Conservation (phyloP, 768 basidiomycete genomes). For the Dioszegia aurantiaca region DNA sequence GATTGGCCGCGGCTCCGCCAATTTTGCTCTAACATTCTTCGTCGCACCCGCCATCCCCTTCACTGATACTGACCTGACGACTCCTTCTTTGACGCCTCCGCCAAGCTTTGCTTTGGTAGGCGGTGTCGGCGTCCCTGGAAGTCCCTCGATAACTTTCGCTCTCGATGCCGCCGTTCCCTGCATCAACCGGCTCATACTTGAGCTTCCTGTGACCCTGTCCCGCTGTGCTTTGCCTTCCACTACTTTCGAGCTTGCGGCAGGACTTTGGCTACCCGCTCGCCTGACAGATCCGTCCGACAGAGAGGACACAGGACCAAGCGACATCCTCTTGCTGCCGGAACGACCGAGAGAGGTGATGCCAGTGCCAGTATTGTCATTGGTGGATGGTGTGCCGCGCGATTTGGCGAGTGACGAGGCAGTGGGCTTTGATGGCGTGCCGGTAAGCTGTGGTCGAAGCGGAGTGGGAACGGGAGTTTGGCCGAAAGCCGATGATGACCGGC, state of each 20-base stretch:
- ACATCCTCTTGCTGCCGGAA: conserved; percentile 8
- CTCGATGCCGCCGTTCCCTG: conserved; percentile 45
- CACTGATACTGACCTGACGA: background rate
- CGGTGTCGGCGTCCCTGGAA: background rate
- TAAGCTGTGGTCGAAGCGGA: conserved; percentile 39
- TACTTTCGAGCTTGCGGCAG: background rate
- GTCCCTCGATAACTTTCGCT: conserved; percentile 7
- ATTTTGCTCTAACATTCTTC: background rate
- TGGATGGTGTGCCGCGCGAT: conserved; percentile 18
- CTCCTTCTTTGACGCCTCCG: background rate
- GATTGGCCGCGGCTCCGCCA: background rate
- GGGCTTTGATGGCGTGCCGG: conserved; percentile 41
- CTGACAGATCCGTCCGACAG: background rate
- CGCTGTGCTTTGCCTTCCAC: conserved; percentile 4
- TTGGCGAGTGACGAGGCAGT: conserved; percentile 43
- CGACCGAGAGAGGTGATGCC: background rate
- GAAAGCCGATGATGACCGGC: background rate
- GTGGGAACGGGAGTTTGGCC: conserved; percentile 4
- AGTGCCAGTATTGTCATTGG: conserved; percentile 8
- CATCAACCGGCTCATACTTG: conserved; percentile 27
- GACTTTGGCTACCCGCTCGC: conserved; percentile 8
- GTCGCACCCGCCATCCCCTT: background rate
- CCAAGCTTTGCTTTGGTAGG: background rate
- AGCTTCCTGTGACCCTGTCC: conserved; percentile 3
- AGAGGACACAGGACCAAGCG: conserved; percentile 9